Evolutionary conservation across 2,329 filamentous ascomycete genomes (phyloP), one percentile per base, ranked within the genome.

Genomic region (Aspergillus quadrilineatus): DNA sequence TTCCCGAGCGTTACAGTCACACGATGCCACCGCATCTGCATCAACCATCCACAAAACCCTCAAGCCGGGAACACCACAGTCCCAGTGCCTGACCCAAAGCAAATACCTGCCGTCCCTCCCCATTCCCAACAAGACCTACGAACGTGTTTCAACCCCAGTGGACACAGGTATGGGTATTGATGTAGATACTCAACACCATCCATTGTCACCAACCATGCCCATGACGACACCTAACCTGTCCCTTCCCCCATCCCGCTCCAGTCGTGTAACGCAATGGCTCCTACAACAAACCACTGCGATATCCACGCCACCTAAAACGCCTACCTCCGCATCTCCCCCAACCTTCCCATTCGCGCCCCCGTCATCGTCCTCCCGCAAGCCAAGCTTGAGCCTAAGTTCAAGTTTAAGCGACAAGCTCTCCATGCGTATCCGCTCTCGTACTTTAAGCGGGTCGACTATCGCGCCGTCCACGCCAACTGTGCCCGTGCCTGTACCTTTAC

Each of bases 391-490:
- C 14, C 54, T 61, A n/a, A 58, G 53, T 12, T 54, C 61, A n/a
- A 61, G 39, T 12, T 53, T 61, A n/a, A 60, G 61, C 26, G 61
- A 55, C 10, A 66, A 64, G 15, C 52, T 50, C n/a, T 62, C 66
- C 61, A 65, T 69, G 34, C 65, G 64, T 46, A 63, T 65, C 49
- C 66, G 64, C 50, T 58, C 63, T 22, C 73, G 70, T 28, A 74
- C 69, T 1, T 47, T 73, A 14, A 75, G 73, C 52, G 70, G 69
- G 14, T 72, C 72, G 6, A 75, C 73, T 2, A 43, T 72, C 41
- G 63, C 63, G 22, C 73, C 70, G 1, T 64, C 64, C 14, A 62
- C n/a, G 66, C 60, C 12, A 67, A 64, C 47, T 60, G 12, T 37
- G 5, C 34, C 34, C 14, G 34, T 14, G 8, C 12, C 64, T 29